A percentile compares a stretch with the other conserved stretches of the same genome.
Conservation (phyloP, 2,329 filamentous ascomycete species). For the Calonectria hawksworthii region DNA sequence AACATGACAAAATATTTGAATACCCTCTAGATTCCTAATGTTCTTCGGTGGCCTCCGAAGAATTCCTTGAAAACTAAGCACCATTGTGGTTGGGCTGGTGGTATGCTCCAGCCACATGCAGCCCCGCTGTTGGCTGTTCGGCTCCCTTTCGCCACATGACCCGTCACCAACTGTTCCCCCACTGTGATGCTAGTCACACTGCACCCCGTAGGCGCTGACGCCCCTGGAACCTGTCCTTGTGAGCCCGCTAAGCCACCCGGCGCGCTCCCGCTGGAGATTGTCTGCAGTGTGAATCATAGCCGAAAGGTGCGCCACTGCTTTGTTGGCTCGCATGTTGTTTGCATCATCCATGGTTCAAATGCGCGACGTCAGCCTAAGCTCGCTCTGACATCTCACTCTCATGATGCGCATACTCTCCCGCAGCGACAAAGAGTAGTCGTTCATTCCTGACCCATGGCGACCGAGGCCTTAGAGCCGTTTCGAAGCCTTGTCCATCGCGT, state of each 20-base stretch:
- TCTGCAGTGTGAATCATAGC: slow-evolving; percentile 16
- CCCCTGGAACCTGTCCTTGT: slow-evolving; percentile 8
- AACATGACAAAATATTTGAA: too few relatives aligned
- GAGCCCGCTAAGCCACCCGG: slow-evolving; percentile 12
- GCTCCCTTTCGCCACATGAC: not conserved
- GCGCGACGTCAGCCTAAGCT: not conserved
- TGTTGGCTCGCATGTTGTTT: slow-evolving; percentile 11
- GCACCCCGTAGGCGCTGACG: not conserved
- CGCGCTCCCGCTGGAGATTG: not conserved
- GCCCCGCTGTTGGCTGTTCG: not conserved
- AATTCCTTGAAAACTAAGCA: not conserved
- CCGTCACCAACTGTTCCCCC: not conserved
- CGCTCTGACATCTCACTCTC: not conserved
- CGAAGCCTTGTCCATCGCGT: slow-evolving; percentile 21
- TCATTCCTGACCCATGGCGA: slow-evolving; percentile 8
- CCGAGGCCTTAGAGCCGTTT: slow-evolving; percentile 18
- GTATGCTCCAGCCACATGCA: not conserved
- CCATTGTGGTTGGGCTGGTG: not conserved
- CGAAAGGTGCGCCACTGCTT: not conserved
- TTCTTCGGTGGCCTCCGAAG: not conserved
- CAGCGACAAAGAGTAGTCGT: not conserved
- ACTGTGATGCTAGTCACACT: not conserved
- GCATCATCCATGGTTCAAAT: not conserved
- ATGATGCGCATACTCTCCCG: not conserved
- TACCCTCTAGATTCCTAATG: not conserved